Evolutionary conservation across 2,329 filamentous ascomycete species (phyloP), one percentile per base, ranked within the genome.

Genomic region (Penicillium sp.): DNA sequence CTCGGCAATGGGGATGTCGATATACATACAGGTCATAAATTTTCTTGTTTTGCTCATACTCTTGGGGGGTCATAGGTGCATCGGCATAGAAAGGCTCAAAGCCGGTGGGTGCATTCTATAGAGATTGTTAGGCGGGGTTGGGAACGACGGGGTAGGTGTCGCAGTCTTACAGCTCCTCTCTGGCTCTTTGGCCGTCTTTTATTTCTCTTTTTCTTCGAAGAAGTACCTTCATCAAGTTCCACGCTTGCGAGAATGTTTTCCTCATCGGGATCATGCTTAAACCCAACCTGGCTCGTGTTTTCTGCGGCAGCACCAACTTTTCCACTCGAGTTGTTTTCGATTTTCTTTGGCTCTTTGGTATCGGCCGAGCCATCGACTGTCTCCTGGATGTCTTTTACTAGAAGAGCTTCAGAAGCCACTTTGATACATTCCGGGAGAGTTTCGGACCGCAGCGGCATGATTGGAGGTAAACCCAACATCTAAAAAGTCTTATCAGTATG

Each of bases 61-160:
- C 86, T 0, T 79, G 79, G 0, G 87, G 85, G 0, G 88, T 92
- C 57, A 95, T 75, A 0, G 91, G 91, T 1, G 86, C 81, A 70
- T 97, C 93, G 11, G 88, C 85, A 68, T 84, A 94, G 70, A 84
- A 90, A 58, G 91, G 87, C 82, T 92, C 89, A 55, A 91, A 92
- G 0, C 89, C 89, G 6, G 84, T 88, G 5, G 78, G 77, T 55
- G 76, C 74, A 44, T 64, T 68, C 75, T 78, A 39, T 11, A 14
- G 18, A 19, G 7, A 57, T 43, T 19, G 23, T 32, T 26, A 47
- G 53, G 56, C 23, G 59, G 44, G 10, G 16, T 42, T 39, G 2
- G 27, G 7, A 30, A n/a, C 26, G 23, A 43, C 10, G 32, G 13
- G 10, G 3, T 13, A 34, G 16, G n/a, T 39, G 19, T 48, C 18